Percentiles rank a stretch among this genome's conserved stretches.
Conservation (phyloP, 805 yeast genomes). For the Kregervanrija delftensis region DNA sequence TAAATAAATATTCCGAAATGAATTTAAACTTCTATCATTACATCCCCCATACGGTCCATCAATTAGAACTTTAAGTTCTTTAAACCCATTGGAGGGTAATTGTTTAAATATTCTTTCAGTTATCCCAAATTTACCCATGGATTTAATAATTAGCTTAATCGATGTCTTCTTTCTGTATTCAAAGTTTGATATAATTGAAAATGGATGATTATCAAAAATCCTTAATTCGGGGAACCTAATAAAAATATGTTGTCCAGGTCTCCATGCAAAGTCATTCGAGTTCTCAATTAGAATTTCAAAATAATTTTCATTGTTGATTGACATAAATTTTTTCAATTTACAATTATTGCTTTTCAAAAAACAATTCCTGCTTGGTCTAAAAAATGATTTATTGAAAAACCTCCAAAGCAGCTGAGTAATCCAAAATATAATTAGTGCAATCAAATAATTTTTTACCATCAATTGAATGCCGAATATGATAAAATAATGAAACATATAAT, state of each 20-base stretch:
- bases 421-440: too few relatives aligned
- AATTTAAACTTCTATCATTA: slow-evolving; percentile 1
- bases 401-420: too few relatives aligned
- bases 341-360: too few relatives aligned
- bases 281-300: too few relatives aligned
- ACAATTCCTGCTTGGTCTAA: too few relatives aligned
- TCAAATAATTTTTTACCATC: too few relatives aligned
- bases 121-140: slow-evolving; percentile 46
- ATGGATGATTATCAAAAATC: slow-evolving; percentile 41
- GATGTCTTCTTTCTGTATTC: slow-evolving; percentile 10
- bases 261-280: too few relatives aligned
- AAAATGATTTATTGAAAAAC: too few relatives aligned
- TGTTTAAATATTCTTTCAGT: slow-evolving; percentile 26
- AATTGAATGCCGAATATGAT: slow-evolving; percentile 26
- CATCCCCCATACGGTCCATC: slow-evolving; percentile 66
- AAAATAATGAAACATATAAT: slow-evolving; percentile 38
- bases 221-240: too few relatives aligned
- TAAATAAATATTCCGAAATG: slow-evolving; percentile 7
- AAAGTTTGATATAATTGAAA: slow-evolving; percentile 41
- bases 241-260: too few relatives aligned
- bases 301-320: too few relatives aligned
- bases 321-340: too few relatives aligned
- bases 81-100: slow-evolving; percentile 15
- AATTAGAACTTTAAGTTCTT: slow-evolving; percentile 24
- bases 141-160: slow-evolving; percentile 30